Percentiles rank a stretch among this genome's conserved stretches.
These are phyloP conservation scores for Candida peoriensis DNA, from an alignment of 805 yeast species.

Conservation along the genomic window DNA sequence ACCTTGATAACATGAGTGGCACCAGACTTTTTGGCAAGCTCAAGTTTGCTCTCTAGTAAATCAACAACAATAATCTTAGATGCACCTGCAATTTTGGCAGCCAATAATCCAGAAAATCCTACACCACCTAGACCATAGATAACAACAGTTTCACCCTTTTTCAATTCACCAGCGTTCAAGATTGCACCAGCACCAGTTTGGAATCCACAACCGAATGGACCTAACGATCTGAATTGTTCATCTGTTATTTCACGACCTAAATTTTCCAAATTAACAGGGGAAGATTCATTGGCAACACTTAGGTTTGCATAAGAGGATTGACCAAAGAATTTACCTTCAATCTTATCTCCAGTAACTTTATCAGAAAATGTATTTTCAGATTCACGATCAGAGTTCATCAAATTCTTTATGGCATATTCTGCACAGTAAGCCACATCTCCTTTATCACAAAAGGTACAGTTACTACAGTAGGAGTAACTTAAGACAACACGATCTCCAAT, in stretches of 20 bases:
- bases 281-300: conserved; percentile 1
- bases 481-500: conserved; percentile 7
- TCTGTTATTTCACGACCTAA: no score
- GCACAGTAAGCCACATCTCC: conserved; percentile 5
- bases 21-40: conserved; percentile 56
- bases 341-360: neutral
- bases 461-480: conserved; percentile 5
- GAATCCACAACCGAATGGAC: conserved; percentile 10
- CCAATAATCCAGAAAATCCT: conserved; percentile 75
- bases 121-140: conserved; percentile 44
- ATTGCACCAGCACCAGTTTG: conserved; percentile 11
- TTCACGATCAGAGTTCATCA: neutral
- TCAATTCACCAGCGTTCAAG: conserved; percentile 1
- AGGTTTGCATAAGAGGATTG: conserved; percentile 5
- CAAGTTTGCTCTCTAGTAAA: conserved; percentile 55
- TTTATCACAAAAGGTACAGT: neutral
- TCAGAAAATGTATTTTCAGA: neutral
- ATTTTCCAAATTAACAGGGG: conserved; percentile 3
- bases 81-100: conserved; percentile 74
- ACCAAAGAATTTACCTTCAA: conserved; percentile 9
- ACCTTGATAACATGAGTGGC: conserved; percentile 51
- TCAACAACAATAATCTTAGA: conserved; percentile 60
- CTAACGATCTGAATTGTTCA: conserved; percentile 1
- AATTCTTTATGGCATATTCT: neutral
- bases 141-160: conserved; percentile 6